These are phyloP conservation scores for Kondoa subrosea DNA, from an alignment of 768 basidiomycete genomes.

Conservation along the genomic window DNA sequence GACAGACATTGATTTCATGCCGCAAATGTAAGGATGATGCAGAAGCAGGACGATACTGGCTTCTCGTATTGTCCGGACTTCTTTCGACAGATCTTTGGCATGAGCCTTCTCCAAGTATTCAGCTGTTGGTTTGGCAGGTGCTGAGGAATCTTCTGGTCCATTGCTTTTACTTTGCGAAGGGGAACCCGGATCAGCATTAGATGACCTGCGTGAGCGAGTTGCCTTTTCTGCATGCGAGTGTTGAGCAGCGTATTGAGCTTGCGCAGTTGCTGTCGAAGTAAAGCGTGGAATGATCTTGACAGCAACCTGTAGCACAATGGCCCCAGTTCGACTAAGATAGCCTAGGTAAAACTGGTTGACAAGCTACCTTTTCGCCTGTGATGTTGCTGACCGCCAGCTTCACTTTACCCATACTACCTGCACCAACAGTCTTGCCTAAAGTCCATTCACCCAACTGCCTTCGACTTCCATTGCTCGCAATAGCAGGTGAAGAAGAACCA, in stretches of 20 bases:
- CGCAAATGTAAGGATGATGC: constrained; percentile 96
- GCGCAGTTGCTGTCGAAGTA: constrained; percentile 44
- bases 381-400: constrained; percentile 80
- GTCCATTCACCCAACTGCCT: constrained; percentile 71
- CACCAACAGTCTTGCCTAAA: constrained; percentile 88
- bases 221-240: constrained; percentile 18
- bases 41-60: constrained; percentile 86
- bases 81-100: constrained; percentile 85
- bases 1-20: constrained; percentile 96
- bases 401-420: constrained; percentile 98
- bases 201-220: not conserved
- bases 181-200: constrained; percentile 1
- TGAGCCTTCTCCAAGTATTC: constrained; percentile 54
- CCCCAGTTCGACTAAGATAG: no score
- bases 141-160: not conserved
- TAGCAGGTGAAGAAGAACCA: not conserved
- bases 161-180: not conserved
- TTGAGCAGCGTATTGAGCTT: constrained; percentile 25
- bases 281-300: constrained; percentile 94
- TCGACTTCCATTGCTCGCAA: constrained; percentile 1
- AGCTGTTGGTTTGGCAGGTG: constrained; percentile 32
- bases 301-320: constrained; percentile 54
- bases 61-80: constrained; percentile 87
- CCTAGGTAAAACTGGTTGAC: not conserved
- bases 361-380: constrained; percentile 76